Evolutionary conservation across 2,329 filamentous ascomycete species (phyloP), one percentile per base, ranked within the genome.

Genomic region (Pseudogymnoascus verrucosus): DNA sequence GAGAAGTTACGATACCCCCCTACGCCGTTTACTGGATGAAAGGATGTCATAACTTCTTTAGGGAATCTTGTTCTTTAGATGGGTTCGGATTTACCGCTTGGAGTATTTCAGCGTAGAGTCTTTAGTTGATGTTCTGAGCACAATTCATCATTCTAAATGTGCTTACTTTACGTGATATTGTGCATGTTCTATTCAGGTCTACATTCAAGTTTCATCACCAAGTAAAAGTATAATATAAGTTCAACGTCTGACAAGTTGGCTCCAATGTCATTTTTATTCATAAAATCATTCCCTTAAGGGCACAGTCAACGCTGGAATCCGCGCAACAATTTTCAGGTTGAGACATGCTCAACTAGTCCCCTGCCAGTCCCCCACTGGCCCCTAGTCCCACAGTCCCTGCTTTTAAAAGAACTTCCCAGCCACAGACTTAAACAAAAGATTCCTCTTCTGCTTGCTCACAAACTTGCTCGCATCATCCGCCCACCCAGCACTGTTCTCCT

Each of bases 391-490:
- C 11, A 23, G 34, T 40, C 62, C 51, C 54, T 63, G 16, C 28
- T 12, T 62, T 65, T 69, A 73, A 57, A 73, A 69, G 62, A 86
- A 87, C 70, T 86, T 86, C 71, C 83, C 79, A 72, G 84, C 87
- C 16, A 88, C 76, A 65, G 83, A 80, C 1, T 92, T 91, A 69
- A 96, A 77, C 12, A 96, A 79, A 67, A 95, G 80, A 67, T 90
- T 93, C 73, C 87, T 85, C 83, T 98, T 98, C 79, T 98, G 93
- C 77, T 88, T 88, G 64, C 82, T 83, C 4, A 96, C 88, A 74
- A 85, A 97, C 74, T 96, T 97, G 71, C 85, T 89, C 62, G 96
- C 92, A 73, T 96, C 93, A 34, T 92, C 86, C 12, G 91, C 89
- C 87, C 91, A 98, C 16, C 87, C 89, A 63, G 86, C 85, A 72